These are phyloP conservation scores for Fallopia convolvulus DNA, from an alignment of 148 eudicot genomes.

Conservation along the genomic window DNA sequence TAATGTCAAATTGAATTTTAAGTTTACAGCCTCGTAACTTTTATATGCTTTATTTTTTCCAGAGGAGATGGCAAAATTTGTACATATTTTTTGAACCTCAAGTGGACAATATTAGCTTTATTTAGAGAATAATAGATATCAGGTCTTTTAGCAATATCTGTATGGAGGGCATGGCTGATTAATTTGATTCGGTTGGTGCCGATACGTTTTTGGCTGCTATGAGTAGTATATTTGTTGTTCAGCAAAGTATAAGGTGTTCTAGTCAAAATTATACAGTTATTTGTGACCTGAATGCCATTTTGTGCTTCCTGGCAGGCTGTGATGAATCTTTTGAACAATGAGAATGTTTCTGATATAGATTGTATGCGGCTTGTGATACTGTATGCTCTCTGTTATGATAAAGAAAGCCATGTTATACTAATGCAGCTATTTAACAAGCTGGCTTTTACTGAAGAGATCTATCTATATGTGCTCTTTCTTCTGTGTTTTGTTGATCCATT, in stretches of 20 bases:
- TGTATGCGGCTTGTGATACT: slow-evolving; percentile 89
- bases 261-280: not conserved
- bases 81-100: not conserved
- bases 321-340: slow-evolving; percentile 73
- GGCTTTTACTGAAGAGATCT: too few relatives aligned
- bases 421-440: slow-evolving; percentile 95
- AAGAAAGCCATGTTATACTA: slow-evolving; percentile 91
- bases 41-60: slow-evolving; percentile 22
- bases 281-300: not conserved
- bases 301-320: slow-evolving; percentile 60
- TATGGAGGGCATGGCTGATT: not conserved
- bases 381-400: slow-evolving; percentile 96
- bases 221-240: not conserved
- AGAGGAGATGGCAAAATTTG: slow-evolving; percentile 99
- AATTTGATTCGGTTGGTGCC: not conserved
- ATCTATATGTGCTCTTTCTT: too few relatives aligned
- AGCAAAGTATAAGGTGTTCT: not conserved
- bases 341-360: slow-evolving; percentile 80
- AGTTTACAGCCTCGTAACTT: not conserved
- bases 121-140: not conserved
- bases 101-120: not conserved
- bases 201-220: not conserved
- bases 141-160: not conserved
- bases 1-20: slow-evolving; percentile 4
- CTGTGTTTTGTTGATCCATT: too few relatives aligned